These are phyloP conservation scores for Carpinus viminea DNA, from an alignment of 306 rosid species.

Conservation along the genomic window DNA sequence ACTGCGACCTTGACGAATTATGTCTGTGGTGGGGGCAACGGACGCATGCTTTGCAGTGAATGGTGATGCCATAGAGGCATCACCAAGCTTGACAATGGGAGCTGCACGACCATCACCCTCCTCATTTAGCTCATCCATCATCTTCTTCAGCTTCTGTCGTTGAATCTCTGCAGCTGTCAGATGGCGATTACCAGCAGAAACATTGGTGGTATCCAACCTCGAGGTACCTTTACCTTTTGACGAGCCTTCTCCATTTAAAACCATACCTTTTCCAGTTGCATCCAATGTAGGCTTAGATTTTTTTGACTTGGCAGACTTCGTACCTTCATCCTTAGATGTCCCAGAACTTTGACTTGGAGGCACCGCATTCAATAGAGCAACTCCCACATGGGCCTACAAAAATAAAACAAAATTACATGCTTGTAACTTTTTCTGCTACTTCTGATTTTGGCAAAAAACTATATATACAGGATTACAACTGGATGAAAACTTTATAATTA, in stretches of 20 bases:
- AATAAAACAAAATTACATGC: conserved; percentile 33
- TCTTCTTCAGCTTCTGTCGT: conserved; percentile 82
- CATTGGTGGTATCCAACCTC: conserved; percentile 46
- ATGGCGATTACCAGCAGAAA: conserved; percentile 57
- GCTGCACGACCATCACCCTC: conserved; percentile 89
- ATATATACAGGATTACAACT: conserved; percentile 9
- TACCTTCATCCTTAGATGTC: conserved; percentile 56
- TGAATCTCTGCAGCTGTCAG: conserved; percentile 69
- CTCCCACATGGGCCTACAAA: conserved; percentile 84
- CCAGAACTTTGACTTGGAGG: conserved; percentile 70
- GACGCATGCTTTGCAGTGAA: conserved; percentile 99
- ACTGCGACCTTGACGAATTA: conserved; percentile 98
- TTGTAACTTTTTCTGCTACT: conserved; percentile 10
- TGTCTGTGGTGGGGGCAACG: conserved; percentile 86
- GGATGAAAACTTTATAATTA: not conserved
- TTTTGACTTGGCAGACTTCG: conserved; percentile 64
- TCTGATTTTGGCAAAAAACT: conserved; percentile 16
- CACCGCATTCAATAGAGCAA: conserved; percentile 83
- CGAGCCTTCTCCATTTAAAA: conserved; percentile 65
- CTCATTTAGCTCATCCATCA: conserved; percentile 92
- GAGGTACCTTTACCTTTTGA: conserved; percentile 53
- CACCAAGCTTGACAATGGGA: conserved; percentile 93
- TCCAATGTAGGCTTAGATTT: conserved; percentile 61
- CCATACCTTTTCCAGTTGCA: conserved; percentile 50
- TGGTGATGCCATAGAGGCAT: conserved; percentile 99